Evolutionary conservation across 1,284 basidiomycete genomes (phyloP), one percentile per base, ranked within the genome.

Genomic region (Afroboletus lepidellus): DNA sequence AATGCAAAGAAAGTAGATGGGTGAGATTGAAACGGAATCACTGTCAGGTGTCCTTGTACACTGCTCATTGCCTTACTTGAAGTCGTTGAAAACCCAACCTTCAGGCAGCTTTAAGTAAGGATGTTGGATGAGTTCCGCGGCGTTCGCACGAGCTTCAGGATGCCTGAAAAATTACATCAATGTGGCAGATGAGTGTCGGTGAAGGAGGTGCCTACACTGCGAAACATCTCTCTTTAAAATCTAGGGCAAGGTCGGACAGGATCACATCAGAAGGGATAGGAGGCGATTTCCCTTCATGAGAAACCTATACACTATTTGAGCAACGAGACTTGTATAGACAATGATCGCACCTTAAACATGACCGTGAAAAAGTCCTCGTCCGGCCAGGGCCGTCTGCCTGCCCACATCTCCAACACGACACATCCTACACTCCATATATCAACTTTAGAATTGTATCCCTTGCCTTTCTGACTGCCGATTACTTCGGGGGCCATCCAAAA

Each of bases 401-500:
- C 90, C 84, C 94, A 95, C 97, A 99, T 99, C 72, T 99, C 96
- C 58, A 98, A 78, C 5, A 97, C 90, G 15, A 99, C 92, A 73
- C 96, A 99, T 1, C 96, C 96, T 4, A 99, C 81, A 67, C 91
- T 94, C 97, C 96, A 99, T 59, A 99, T 98, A 67, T 99, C 97
- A 33, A 98, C 88, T 73, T 99, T 99, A 62, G 90, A 93, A 60
- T 91, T 94, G 70, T 99, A 99, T 0, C 92, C 87, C 58, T 87
- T 87, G 24, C 67, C 65, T 63, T 87, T 84, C 64, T 90, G 84
- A 32, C 87, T 85, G 56, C 90, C 83, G 54, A 96, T 84, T 34
- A 99, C 93, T 74, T 99, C 96, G 1, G 96, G 97, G 8, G 97
- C 96, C 96, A 99, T 99, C 92, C 97, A 99, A 71, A 98, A 99